Conservation (phyloP, 2,329 filamentous ascomycete genomes). For the Pseudogymnoascus sp. region DNA sequence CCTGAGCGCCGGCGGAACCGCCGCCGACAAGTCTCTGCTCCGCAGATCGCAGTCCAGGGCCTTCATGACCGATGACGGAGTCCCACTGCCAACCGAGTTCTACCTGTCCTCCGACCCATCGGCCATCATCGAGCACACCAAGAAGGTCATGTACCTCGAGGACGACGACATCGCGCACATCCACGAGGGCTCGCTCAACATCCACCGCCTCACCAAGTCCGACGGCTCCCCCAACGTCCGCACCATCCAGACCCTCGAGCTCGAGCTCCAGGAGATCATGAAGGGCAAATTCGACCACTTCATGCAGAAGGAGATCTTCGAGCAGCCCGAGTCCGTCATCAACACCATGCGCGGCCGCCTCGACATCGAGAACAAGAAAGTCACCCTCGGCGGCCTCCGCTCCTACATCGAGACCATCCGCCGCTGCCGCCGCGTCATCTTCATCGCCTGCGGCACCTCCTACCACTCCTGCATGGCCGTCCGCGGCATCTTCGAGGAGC, state of each 20-base stretch:
- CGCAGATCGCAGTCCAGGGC: conserved; percentile 97
- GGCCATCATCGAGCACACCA: conserved; percentile 98
- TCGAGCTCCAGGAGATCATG: conserved; percentile 99
- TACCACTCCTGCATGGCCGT: conserved; percentile 99
- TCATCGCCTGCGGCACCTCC: conserved; percentile 96
- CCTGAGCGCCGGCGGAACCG: conserved; percentile 59
- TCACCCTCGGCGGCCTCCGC: conserved; percentile 89
- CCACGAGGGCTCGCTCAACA: conserved; percentile 97
- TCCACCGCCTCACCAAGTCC: conserved; percentile 94
- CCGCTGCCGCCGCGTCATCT: conserved; percentile 93
- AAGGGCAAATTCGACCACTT: conserved; percentile 99
- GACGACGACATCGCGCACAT: conserved; percentile 99
- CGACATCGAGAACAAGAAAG: conserved; percentile 84
- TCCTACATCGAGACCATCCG: conserved; percentile 96
- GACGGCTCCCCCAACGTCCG: conserved; percentile 95
- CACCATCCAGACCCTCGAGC: conserved; percentile 95
- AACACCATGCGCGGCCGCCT: conserved; percentile 99
- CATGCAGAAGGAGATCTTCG: conserved; percentile 99
- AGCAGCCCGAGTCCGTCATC: conserved; percentile 97
- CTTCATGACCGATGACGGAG: conserved; percentile 97
- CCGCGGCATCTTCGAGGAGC: conserved; percentile 92
- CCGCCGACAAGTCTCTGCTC: conserved; percentile 93
- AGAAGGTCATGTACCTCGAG: conserved; percentile 99
- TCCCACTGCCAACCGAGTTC: conserved; percentile 97
- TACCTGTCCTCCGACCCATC: conserved; percentile 98